Evolutionary conservation across 306 rosid species (phyloP).

Genomic region (Alnus glutinosa): DNA sequence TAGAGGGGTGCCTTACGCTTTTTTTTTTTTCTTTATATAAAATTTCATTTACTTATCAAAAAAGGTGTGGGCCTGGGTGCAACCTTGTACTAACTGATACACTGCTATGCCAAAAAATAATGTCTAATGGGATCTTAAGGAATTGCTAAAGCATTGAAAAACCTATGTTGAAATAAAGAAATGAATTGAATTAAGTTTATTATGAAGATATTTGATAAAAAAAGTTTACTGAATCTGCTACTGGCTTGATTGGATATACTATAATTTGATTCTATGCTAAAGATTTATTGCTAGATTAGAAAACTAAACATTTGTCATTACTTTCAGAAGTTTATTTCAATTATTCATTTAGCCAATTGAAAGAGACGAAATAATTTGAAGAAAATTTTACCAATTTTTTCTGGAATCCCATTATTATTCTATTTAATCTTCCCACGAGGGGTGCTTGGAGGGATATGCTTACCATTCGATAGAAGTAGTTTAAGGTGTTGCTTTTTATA

Average conservation of each 20-base stretch:
- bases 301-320: neutral
- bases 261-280: conserved; percentile 3
- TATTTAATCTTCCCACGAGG: neutral
- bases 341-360: neutral
- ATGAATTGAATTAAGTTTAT: neutral
- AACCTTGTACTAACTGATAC: neutral
- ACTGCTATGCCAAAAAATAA: neutral
- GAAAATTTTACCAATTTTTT: neutral
- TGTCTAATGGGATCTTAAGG: neutral
- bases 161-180: neutral
- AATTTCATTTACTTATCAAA: too few species aligned
- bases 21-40: too few species aligned
- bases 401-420: neutral
- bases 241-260: neutral
- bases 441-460: neutral
- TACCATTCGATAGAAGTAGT: neutral
- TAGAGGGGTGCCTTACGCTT: too few species aligned
- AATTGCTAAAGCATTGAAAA: neutral
- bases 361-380: neutral
- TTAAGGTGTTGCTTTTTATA: neutral
- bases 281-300: neutral
- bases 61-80: neutral
- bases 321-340: neutral
- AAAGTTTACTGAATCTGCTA: neutral
- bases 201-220: neutral